These are phyloP conservation scores for Radiomyces spectabilis DNA, from an alignment of 192 early-diverging fungal genomes.

Conservation along the genomic window DNA sequence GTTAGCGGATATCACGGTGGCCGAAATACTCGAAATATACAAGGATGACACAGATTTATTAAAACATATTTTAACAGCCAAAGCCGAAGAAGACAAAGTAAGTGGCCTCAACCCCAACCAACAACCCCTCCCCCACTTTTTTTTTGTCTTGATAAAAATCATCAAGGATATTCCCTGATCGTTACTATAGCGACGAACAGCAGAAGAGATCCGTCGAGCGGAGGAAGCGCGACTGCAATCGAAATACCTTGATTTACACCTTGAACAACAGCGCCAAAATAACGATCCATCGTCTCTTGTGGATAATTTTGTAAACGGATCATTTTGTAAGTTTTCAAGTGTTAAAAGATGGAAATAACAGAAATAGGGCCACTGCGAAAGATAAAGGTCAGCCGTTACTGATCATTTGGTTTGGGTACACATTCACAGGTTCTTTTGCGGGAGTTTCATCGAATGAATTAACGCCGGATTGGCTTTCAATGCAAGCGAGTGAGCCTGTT, in stretches of 20 bases:
- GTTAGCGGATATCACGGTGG: background rate
- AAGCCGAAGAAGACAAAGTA: constrained; percentile 6
- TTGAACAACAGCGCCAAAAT: background rate
- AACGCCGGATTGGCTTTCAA: background rate
- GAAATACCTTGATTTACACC: constrained; percentile 19
- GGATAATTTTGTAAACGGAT: constrained; percentile 3
- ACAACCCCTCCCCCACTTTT: background rate
- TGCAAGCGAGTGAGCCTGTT: background rate
- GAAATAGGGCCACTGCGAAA: background rate
- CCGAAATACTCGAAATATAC: background rate
- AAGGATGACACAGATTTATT: background rate
- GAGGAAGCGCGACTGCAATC: constrained; percentile 19
- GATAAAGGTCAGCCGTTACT: too few relatives aligned
- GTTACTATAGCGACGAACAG: constrained; percentile 14
- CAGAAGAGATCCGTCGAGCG: constrained; percentile 20
- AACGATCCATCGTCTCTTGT: constrained; percentile 6
- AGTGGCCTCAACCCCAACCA: too few relatives aligned
- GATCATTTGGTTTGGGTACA: background rate
- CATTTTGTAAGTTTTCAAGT: constrained; percentile 8
- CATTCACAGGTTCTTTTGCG: background rate
- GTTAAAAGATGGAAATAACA: background rate
- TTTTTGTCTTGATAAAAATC: background rate
- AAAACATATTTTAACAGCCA: constrained; percentile 1
- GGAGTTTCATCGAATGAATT: background rate
- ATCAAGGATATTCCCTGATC: background rate